Evolutionary conservation across 2,329 filamentous ascomycete species (phyloP).

Genomic region (Cladophialophora immunda): DNA sequence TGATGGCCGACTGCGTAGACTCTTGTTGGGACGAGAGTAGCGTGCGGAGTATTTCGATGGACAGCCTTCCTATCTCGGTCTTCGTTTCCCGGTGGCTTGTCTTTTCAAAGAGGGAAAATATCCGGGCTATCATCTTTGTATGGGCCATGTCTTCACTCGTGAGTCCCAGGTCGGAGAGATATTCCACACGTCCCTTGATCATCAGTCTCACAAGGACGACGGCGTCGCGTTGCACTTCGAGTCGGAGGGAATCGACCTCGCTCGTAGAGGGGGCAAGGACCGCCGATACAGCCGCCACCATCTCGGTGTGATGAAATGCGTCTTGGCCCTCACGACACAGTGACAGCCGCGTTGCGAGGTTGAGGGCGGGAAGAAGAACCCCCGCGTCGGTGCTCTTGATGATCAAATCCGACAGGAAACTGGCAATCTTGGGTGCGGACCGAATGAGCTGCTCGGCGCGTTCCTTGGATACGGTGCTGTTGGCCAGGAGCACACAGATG

Average conservation of each 20-base stretch:
- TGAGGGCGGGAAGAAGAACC: conserved; percentile 34
- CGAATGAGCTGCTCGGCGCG: conserved; percentile 24
- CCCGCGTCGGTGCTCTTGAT: conserved; percentile 13
- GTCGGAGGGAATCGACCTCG: conserved; percentile 15
- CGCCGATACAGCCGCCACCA: conserved; percentile 10
- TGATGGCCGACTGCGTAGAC: neutral
- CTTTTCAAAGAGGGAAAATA: conserved; percentile 22
- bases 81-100: conserved; percentile 29
- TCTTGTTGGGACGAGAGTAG: neutral
- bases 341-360: conserved; percentile 30
- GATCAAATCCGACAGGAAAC: conserved; percentile 12
- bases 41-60: conserved; percentile 35
- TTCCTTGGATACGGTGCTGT: conserved; percentile 29
- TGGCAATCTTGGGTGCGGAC: conserved; percentile 14
- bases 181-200: conserved; percentile 27
- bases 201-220: conserved; percentile 28
- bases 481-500: conserved; percentile 34
- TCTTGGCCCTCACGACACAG: conserved; percentile 31
- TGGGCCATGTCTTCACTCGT: neutral
- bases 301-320: conserved; percentile 10
- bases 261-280: conserved; percentile 19
- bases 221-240: conserved; percentile 30
- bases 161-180: conserved; percentile 8
- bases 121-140: neutral
- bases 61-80: conserved; percentile 29